Evolutionary conservation across 1,139 yeast species (phyloP), one percentile per base, ranked within the genome.

Genomic region (Taphrina populina): DNA sequence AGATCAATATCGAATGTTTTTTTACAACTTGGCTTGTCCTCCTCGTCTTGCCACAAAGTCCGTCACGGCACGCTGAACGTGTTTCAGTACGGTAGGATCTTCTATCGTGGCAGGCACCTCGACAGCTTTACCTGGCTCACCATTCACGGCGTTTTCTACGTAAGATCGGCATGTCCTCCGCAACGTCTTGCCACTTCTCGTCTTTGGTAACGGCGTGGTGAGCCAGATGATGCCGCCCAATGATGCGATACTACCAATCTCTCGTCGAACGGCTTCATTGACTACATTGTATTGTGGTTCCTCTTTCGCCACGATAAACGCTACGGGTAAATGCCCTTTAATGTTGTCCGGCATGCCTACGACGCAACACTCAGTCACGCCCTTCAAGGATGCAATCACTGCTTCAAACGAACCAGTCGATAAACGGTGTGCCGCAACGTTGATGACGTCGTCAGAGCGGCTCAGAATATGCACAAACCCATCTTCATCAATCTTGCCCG

Each of bases 371-470:
- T 49, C 54, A 15, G 32, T 30, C 15, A 49, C 41, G 6, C 54
- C 54, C 3, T 37, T 39, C 8, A 37, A n/a, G 20, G 43, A 20
- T 21, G 54, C 29, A 24, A 49, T 49, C 33, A 49, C 54, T 20
- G 54, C 54, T 30, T 49, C 54, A 23, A 49, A 49, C 7, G 54
- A 29, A 23, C 54, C 54, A 27, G 54, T 49, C 21, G 45, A 36
- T 3, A 49, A 33, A 3, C 54, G 37, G 26, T 49, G 54, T 13
- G 54, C 54, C 7, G 54, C 54, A 17, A 49, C 54, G 24, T 49
- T 49, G 32, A 49, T 49, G 39, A 49, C 39, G 54, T 49, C 54
- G 54, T 49, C 54, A 2, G 54, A 49, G 8, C 54, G 54, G 15
- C 39, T 33, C 33, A 49, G 44, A 33, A 49, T 49, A 33, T 49